phyloP scores from a whole-genome alignment of 208 protist genomes.

The Vickermania ingenoplastis region DNA sequence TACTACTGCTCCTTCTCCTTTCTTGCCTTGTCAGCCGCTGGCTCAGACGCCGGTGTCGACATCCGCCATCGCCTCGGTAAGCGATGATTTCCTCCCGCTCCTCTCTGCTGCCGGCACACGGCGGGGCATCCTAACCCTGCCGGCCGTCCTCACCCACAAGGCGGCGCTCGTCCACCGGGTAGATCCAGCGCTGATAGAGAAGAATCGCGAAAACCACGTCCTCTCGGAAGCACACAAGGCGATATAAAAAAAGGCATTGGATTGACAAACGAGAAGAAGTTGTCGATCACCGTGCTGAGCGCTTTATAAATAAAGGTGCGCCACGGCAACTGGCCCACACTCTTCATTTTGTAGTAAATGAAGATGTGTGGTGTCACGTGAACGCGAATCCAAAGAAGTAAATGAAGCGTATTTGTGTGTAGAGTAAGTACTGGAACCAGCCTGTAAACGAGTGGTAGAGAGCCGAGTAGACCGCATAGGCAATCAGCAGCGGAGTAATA shows the following conservation, averaged over 20 bases:
- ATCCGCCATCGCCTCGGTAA: too few relatives aligned
- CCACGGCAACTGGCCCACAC: conserved; percentile 97
- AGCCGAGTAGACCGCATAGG: conserved; percentile 94
- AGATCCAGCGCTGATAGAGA: conserved; percentile 97
- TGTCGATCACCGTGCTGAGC: conserved; percentile 99
- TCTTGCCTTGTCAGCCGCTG: too few relatives aligned
- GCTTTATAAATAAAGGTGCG: conserved; percentile 96
- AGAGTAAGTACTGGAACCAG: conserved; percentile 90
- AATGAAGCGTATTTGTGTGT: conserved; percentile 83
- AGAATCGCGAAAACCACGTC: conserved; percentile 97
- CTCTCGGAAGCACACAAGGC: conserved; percentile 97
- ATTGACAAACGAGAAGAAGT: conserved; percentile 99
- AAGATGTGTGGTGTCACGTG: conserved; percentile 99
- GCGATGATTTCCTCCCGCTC: too few relatives aligned
- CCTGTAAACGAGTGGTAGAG: conserved; percentile 91
- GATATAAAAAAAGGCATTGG: conserved; percentile 97
- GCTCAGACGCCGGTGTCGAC: too few relatives aligned
- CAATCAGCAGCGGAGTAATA: conserved; percentile 87
- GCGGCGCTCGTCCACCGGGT: conserved; percentile 92
- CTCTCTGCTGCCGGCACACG: too few relatives aligned
- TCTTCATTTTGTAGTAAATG: conserved; percentile 99
- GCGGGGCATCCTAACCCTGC: too few relatives aligned
- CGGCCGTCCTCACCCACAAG: conserved; percentile 29
- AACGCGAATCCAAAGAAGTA: conserved; percentile 96
- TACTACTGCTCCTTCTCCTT: too few relatives aligned